Evolutionary conservation across 441 rosid genomes (phyloP).

Genomic region (Populus hybrid): DNA sequence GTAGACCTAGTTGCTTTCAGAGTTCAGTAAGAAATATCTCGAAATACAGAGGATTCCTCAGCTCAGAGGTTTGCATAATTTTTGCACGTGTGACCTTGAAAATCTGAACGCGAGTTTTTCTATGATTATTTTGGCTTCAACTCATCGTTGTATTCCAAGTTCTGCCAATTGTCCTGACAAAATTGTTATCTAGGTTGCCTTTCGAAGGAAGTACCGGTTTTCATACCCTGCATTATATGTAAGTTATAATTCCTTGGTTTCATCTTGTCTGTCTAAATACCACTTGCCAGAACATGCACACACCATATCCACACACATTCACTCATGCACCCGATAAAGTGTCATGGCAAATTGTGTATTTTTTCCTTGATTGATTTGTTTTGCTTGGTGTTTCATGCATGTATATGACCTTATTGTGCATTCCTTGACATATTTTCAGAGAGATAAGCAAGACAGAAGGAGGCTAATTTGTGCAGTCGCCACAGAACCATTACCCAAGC

Average conservation of each 20-base stretch:
- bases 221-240: conserved; percentile 45
- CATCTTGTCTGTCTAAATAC: neutral
- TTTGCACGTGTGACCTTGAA: neutral
- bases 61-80: conserved; percentile 50
- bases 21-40: conserved; percentile 38
- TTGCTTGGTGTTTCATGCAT: neutral
- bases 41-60: conserved; percentile 39
- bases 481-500: conserved; percentile 58
- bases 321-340: neutral
- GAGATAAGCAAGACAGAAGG: conserved; percentile 40
- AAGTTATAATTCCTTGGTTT: conserved; percentile 24
- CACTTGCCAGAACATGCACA: no score
- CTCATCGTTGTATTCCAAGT: neutral
- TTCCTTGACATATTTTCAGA: conserved; percentile 40
- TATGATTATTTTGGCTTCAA: no score
- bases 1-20: conserved; percentile 27
- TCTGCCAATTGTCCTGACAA: neutral
- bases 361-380: neutral
- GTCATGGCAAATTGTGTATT: neutral
- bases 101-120: neutral
- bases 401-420: neutral
- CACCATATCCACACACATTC: no score
- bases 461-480: conserved; percentile 77
- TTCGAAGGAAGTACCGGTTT: conserved; percentile 36
- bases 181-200: conserved; percentile 37